A percentile compares a stretch with the other conserved stretches of the same genome.
phyloP scores from a whole-genome alignment of 768 basidiomycete species.

The Boletus sensibilis region DNA sequence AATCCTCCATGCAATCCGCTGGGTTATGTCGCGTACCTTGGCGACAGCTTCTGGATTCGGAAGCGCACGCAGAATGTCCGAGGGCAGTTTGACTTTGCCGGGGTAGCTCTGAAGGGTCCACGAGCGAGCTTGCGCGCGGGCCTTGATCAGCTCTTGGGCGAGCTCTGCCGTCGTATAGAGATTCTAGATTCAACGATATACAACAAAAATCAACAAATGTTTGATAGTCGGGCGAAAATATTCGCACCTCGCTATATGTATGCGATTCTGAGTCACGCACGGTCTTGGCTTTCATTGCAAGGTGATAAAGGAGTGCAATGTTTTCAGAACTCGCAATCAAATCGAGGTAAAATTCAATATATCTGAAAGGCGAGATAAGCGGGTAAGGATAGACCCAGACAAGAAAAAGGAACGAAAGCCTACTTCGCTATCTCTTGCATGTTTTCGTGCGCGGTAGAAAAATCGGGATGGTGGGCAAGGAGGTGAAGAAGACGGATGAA shows the following conservation, averaged over 20 bases:
- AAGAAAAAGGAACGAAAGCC: conserved; percentile 21
- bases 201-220: background rate
- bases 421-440: conserved; percentile 81
- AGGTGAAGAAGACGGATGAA: conserved; percentile 86
- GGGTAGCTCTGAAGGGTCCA: conserved; percentile 84
- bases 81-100: conserved; percentile 74
- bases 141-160: conserved; percentile 82
- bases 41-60: conserved; percentile 64
- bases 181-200: conserved; percentile 49
- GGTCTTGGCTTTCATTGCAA: conserved; percentile 82
- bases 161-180: conserved; percentile 87
- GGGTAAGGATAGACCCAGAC: background rate
- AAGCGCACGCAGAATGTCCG: conserved; percentile 76
- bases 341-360: conserved; percentile 86
- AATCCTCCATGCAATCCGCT: background rate
- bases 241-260: conserved; percentile 62
- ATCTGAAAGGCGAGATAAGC: conserved; percentile 46
- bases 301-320: conserved; percentile 76
- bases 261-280: conserved; percentile 77
- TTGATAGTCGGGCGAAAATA: background rate
- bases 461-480: conserved; percentile 95
- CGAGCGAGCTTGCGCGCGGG: conserved; percentile 53
- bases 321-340: conserved; percentile 78
- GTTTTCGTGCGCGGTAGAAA: conserved; percentile 62
- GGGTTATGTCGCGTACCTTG: conserved; percentile 42